phyloP scores from a whole-genome alignment of 768 basidiomycete genomes.

The Lentinula sp. region DNA sequence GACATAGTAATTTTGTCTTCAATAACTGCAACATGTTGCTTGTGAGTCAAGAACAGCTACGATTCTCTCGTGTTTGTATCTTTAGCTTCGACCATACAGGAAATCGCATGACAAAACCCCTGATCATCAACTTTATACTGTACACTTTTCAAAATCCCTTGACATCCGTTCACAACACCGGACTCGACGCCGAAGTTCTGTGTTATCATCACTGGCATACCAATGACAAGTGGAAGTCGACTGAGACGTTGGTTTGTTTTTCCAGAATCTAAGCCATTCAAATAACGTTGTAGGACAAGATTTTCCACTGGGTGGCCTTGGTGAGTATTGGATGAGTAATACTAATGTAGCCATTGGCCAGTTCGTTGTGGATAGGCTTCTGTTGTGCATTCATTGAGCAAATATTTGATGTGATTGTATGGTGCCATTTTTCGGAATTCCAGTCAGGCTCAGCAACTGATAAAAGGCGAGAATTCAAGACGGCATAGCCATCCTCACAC shows the following conservation, averaged over 20 bases:
- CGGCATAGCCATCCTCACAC: constrained; percentile 9
- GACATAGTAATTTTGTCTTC: constrained; percentile 6
- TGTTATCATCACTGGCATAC: constrained; percentile 22
- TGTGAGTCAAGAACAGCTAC: constrained; percentile 7
- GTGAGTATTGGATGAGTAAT: constrained; percentile 10
- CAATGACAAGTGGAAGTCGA: constrained; percentile 18
- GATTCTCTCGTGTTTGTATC: not conserved
- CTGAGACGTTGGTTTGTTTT: constrained; percentile 13
- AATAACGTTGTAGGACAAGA: not conserved
- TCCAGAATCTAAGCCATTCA: constrained; percentile 12
- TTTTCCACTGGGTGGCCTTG: not conserved
- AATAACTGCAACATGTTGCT: constrained; percentile 11
- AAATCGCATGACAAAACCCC: constrained; percentile 10
- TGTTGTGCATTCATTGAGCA: constrained; percentile 15
- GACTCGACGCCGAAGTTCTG: constrained; percentile 21
- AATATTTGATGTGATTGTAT: constrained; percentile 19
- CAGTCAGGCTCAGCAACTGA: not conserved
- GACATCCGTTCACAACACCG: constrained; percentile 21
- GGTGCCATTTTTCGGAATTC: not conserved
- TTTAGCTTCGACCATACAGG: constrained; percentile 13
- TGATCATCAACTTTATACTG: constrained; percentile 12
- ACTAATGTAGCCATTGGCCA: constrained; percentile 9
- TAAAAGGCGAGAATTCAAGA: constrained; percentile 10
- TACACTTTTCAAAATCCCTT: constrained; percentile 10
- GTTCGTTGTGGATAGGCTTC: constrained; percentile 7